Evolutionary conservation across 2,329 filamentous ascomycete genomes (phyloP), one percentile per base, ranked within the genome.

Genomic region (Amauroascus verrucosus): DNA sequence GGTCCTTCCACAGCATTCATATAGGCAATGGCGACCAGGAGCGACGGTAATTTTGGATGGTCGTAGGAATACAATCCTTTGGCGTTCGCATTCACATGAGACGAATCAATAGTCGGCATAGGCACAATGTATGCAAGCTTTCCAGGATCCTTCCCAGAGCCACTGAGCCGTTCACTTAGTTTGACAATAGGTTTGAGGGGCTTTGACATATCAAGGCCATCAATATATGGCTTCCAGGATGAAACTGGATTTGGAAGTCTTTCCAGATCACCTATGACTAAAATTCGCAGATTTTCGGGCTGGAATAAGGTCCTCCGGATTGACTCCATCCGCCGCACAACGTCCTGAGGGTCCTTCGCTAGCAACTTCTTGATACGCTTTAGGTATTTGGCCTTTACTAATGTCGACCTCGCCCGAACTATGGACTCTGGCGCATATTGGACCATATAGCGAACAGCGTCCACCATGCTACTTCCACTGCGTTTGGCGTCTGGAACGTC

Each of bases 401-500:
- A 79, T 0, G 87, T 89, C 53, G 84, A 84, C 61, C 84, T 84
- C 1, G 90, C 86, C 45, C 88, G 85, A 26, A 83, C 75, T 52
- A 89, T 81, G 0, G 88, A 90, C 22, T 86, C 81, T 28, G 80
- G 79, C n/a, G 85, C 78, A 62, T 87, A 82, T 66, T 95, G 88
- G 20, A 94, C 80, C 70, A 91, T 88, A 57, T 83, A 79, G 61
- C 93, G 75, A 5, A 83, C 78, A 1, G 78, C 75, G 45, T 72
- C 73, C 26, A 77, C 70, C 81, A 85, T 84, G 54, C 75, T 68
- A 50, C 71, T 69, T 37, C 93, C 93, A 61, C 86, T 87, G 40
- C 93, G 86, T 75, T 97, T 98, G 50, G 83, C 77, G 64, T 96
- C 89, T 0, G 93, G 93, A 16, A 98, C 85, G 62, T 97, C 91